A percentile compares a stretch with the other conserved stretches of the same genome.
phyloP scores from a whole-genome alignment of 768 basidiomycete species.

The Mycena vulgaris region DNA sequence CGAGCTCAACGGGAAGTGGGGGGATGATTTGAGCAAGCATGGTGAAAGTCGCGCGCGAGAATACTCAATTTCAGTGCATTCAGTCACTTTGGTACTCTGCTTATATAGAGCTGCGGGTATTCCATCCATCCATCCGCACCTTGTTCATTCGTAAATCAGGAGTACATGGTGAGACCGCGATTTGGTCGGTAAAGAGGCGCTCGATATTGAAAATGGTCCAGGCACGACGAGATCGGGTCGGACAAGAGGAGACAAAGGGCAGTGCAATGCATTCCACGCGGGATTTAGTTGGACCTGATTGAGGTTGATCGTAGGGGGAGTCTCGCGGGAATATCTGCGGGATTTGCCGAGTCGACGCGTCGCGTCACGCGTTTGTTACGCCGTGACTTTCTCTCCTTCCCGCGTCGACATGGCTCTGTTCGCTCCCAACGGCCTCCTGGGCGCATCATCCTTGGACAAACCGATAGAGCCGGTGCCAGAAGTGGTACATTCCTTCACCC shows the following conservation, averaged over 20 bases:
- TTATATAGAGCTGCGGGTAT: constrained; percentile 2
- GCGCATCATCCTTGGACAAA: constrained; percentile 26
- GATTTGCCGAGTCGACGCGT: not conserved
- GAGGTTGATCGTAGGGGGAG: too few relatives aligned
- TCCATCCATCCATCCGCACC: constrained; percentile 10
- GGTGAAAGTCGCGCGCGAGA: too few relatives aligned
- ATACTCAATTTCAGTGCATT: not conserved
- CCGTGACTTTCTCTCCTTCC: not conserved
- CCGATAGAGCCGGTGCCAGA: not conserved
- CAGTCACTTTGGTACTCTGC: not conserved
- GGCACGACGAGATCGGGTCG: constrained; percentile 26
- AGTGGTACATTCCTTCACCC: constrained; percentile 6
- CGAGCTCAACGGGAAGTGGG: too few relatives aligned
- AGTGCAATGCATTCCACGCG: constrained; percentile 9
- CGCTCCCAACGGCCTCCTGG: constrained; percentile 52
- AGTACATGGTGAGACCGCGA: constrained; percentile 29
- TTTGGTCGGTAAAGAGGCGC: constrained; percentile 32
- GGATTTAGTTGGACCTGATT: too few relatives aligned
- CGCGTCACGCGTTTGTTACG: not conserved
- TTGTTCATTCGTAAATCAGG: not conserved
- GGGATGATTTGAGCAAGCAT: too few relatives aligned
- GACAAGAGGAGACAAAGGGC: constrained; percentile 6
- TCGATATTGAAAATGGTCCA: constrained; percentile 1
- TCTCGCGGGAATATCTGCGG: too few relatives aligned
- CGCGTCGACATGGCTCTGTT: constrained; percentile 39